Conservation (phyloP, 2,329 filamentous ascomycete species). For the Alternaria dauci region DNA sequence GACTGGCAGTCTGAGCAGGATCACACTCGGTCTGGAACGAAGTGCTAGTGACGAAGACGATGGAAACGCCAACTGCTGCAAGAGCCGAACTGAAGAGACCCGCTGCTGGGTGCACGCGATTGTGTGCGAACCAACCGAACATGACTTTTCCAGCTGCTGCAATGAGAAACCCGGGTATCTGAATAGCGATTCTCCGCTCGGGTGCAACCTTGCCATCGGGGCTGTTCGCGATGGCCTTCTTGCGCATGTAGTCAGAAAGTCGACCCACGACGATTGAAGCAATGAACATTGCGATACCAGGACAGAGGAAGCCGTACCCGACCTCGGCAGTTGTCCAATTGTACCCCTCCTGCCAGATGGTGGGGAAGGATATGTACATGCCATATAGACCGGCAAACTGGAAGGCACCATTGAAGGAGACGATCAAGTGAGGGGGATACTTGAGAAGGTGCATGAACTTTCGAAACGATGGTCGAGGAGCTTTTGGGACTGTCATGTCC, state of each 20-base stretch:
- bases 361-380: conserved; percentile 38
- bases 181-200: conserved; percentile 52
- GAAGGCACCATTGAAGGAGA: conserved; percentile 40
- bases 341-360: conserved; percentile 41
- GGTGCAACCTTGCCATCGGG: conserved; percentile 43
- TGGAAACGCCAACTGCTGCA: conserved; percentile 41
- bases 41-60: conserved; percentile 55
- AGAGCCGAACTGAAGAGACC: neutral
- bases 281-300: conserved; percentile 44
- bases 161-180: conserved; percentile 53
- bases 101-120: conserved; percentile 25
- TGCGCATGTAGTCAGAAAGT: conserved; percentile 50
- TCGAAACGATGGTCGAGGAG: conserved; percentile 34
- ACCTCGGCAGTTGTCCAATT: conserved; percentile 46
- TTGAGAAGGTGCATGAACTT: conserved; percentile 36
- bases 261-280: conserved; percentile 52
- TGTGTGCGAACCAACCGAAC: conserved; percentile 54
- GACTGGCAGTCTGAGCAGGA: conserved; percentile 51
- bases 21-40: conserved; percentile 55
- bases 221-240: conserved; percentile 35
- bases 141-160: conserved; percentile 51
- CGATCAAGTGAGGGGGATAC: conserved; percentile 41
- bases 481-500: conserved; percentile 25
- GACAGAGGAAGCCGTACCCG: conserved; percentile 51
- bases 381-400: conserved; percentile 40